Base-by-base conservation (phyloP, 2,329 filamentous ascomycete species). In the Alternaria angustiovoidea region DNA sequence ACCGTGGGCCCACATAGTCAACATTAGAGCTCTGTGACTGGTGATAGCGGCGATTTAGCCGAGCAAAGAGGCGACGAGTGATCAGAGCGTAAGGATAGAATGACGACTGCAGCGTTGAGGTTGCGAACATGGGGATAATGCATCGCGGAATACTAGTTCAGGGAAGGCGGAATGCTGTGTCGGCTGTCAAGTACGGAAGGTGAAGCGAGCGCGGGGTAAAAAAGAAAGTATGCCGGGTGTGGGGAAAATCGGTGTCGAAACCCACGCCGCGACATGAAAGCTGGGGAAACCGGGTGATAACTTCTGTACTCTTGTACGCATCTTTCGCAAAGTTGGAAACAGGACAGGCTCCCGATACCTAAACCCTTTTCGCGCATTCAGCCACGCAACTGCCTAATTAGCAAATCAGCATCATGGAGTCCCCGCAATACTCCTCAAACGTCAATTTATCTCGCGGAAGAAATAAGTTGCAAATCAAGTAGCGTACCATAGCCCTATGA, bases 131-230 rank as follows among this genome's bases (percentile, higher is more conserved):
- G 51, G 62, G 42, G 34, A 53, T 34, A 47, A 55, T 57, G 28
- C 43, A 34, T 39, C 24, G 20, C 64, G 64, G 57, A 22, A 54
- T 66, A 63, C 62, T 44, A 3, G 5, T 36, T 58, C 51, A 39
- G 54, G 64, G 22, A 65, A 59, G 38, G 54, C 59, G 51, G 41
- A 38, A 38, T 43, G 46, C 18, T 26, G 42, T 22, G 14, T 28
- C 20, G 41, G 36, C 41, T 55, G 24, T 39, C 49, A 44, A 59
- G 22, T 7, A 55, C 53, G 54, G 64, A 58, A 65, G 47, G 59
- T 58, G 34, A 54, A 38, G 36, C 64, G 59, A 57, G 54, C 16
- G 62, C 59, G 64, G 59, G 64, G 59, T 62, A 56, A 57, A 16
- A 43, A 22, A 44, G 63, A 43, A 61, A 18, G 43, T 54, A 36